Evolutionary conservation across 83 land plant species (phyloP).

Genomic region (Thuja plicata): DNA sequence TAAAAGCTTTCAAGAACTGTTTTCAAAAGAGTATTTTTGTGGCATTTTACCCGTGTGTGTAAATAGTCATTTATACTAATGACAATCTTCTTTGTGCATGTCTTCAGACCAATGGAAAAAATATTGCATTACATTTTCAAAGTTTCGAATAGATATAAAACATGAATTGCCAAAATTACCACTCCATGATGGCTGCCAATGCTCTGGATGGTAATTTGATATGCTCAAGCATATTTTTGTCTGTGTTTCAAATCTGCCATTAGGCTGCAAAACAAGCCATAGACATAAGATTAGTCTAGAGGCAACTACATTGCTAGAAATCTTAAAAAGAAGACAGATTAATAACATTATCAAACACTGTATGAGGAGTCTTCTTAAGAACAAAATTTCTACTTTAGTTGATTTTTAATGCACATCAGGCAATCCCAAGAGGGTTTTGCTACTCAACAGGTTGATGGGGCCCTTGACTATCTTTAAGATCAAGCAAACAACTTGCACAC

Average conservation of each 20-base stretch:
- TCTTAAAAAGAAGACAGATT: background rate
- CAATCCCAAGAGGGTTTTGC: background rate
- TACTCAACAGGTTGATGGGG: background rate
- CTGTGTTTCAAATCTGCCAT: constrained; percentile 96
- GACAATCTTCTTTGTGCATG: too few relatives aligned
- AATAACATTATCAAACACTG: background rate
- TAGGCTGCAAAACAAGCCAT: constrained; percentile 62
- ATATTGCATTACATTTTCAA: too few relatives aligned
- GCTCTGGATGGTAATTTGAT: constrained; percentile 97
- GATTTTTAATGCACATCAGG: background rate
- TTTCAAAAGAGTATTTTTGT: too few relatives aligned
- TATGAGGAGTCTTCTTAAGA: background rate
- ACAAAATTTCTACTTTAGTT: background rate
- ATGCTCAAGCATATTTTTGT: constrained; percentile 97
- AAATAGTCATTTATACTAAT: too few relatives aligned
- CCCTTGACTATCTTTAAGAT: background rate
- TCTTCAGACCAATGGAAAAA: too few relatives aligned
- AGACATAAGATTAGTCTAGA: background rate
- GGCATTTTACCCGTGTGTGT: too few relatives aligned
- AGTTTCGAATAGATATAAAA: background rate
- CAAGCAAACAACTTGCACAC: background rate
- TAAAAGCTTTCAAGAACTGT: too few relatives aligned
- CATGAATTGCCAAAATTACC: constrained; percentile 45
- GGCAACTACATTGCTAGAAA: background rate
- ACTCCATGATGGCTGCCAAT: constrained; percentile 99